Base-by-base conservation (phyloP, 2,329 filamentous ascomycete genomes). In the Podosphaera fusca region DNA sequence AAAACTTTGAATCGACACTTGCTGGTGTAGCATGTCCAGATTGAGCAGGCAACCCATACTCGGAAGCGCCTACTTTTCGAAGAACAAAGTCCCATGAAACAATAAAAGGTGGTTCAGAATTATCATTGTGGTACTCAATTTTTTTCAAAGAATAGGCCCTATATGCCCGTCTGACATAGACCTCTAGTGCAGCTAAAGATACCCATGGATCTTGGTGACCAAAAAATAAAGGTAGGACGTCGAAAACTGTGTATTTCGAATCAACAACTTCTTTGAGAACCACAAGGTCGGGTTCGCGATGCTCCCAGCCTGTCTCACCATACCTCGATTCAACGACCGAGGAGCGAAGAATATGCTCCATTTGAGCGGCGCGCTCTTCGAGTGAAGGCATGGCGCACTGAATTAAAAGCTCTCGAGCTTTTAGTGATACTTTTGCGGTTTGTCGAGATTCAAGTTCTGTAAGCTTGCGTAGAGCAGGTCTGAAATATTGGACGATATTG, bases 171-270 rank as follows among this genome's bases (percentile, higher is more conserved):
- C 92, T 89, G 61, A 95, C 83, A 70, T 98, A 98, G 54, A 96
- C 89, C 69, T 98, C 92, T 3, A 98, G 79, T 53, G 92, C 87
- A 59, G 92, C 92, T 60, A 95, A 75, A 6, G 87, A 87, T 35
- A 98, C 90, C 87, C 88, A 96, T 10, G 87, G 83, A 67, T 98
- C 92, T 47, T 86, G 80, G 71, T 98, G 88, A 38, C 82, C 85
- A 68, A 98, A 98, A 80, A 98, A 98, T 58, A 87, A 82, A 6
- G 90, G 85, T 62, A 98, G 72, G 21, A 98, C 92, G 67, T 98
- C 92, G 64, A 95, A 95, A 61, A 98, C 92, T 47, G 90, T 96
- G 74, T 94, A 96, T 73, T 94, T 94, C 57, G 92, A 96, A 71
- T 98, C 92, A 56, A 98, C 87, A 36, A 98, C 89, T 70, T 98